A percentile compares a stretch with the other conserved stretches of the same genome.
Evolutionary conservation across 306 rosid genomes (phyloP).

Genomic region (Dryas octopetala): DNA sequence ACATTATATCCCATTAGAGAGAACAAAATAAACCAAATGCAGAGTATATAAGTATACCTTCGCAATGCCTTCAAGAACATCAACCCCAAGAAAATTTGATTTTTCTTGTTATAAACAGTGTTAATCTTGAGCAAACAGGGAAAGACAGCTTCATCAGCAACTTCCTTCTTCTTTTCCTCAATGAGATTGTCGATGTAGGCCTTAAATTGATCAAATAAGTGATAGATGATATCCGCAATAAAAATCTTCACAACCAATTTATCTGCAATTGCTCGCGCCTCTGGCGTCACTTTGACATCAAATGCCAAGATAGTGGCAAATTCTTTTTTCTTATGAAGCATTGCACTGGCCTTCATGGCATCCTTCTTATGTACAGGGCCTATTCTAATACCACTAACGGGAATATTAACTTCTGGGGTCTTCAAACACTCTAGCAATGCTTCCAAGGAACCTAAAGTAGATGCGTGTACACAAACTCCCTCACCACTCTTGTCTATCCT

Average conservation of each 20-base stretch:
- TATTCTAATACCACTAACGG: conserved; percentile 88
- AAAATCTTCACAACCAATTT: conserved; percentile 81
- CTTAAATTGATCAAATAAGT: conserved; percentile 84
- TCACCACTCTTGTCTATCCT: conserved; percentile 91
- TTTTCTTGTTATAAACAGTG: conserved; percentile 88
- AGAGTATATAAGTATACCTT: conserved; percentile 51
- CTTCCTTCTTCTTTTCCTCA: conserved; percentile 91
- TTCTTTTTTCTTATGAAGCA: conserved; percentile 92
- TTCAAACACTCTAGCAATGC: conserved; percentile 91
- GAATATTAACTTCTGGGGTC: conserved; percentile 84
- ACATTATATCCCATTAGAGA: not conserved
- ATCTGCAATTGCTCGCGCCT: conserved; percentile 86
- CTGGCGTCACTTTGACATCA: conserved; percentile 96
- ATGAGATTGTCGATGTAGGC: conserved; percentile 83
- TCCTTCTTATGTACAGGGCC: conserved; percentile 98
- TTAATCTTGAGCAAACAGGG: conserved; percentile 80
- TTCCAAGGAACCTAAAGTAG: conserved; percentile 94
- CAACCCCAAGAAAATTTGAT: conserved; percentile 95
- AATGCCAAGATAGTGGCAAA: conserved; percentile 87
- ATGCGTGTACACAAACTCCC: conserved; percentile 97
- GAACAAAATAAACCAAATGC: not conserved
- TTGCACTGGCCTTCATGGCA: conserved; percentile 93
- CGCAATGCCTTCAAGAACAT: conserved; percentile 78
- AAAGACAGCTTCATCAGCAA: conserved; percentile 93
- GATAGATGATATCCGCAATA: conserved; percentile 91